Evolutionary conservation across 2,329 filamentous ascomycete species (phyloP).

Genomic region (Scolecobasidium constrictum): DNA sequence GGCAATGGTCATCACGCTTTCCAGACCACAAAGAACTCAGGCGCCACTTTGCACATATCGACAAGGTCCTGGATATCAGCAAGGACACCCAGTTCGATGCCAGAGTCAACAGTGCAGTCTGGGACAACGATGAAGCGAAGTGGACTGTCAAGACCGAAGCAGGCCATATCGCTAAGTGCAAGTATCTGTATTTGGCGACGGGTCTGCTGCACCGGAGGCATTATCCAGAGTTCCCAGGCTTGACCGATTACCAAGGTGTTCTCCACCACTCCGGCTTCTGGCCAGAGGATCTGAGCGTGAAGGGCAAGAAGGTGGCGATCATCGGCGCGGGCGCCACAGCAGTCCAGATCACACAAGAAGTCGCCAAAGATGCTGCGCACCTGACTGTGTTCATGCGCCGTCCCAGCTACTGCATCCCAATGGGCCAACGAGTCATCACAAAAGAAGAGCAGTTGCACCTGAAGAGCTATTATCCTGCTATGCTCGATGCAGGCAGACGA

Average conservation of each 20-base stretch:
- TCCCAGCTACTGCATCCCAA: constrained; percentile 3
- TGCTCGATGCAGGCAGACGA: constrained; percentile 3
- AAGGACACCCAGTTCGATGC: constrained; percentile 7
- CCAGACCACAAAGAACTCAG: constrained; percentile 7
- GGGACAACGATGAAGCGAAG: constrained; percentile 34
- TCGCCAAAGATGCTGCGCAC: constrained; percentile 22
- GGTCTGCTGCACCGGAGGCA: constrained; percentile 50
- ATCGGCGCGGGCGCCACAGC: constrained; percentile 23
- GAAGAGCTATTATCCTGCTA: constrained; percentile 5
- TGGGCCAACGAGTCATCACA: constrained; percentile 1
- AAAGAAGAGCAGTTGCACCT: constrained; percentile 8
- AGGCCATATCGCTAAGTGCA: constrained; percentile 38
- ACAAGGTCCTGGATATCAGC: constrained; percentile 5
- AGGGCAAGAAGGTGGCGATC: constrained; percentile 19
- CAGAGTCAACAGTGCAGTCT: constrained; percentile 17
- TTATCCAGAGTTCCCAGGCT: constrained; percentile 20
- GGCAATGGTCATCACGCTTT: not conserved
- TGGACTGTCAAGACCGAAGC: constrained; percentile 43
- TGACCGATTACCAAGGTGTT: constrained; percentile 5
- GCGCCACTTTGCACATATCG: constrained; percentile 8
- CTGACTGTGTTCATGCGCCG: constrained; percentile 1
- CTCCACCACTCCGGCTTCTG: constrained; percentile 5
- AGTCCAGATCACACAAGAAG: constrained; percentile 24
- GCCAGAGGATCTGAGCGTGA: constrained; percentile 6
- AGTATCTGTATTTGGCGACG: constrained; percentile 42